These are phyloP conservation scores for Bipolaris victoriae DNA, from an alignment of 2,329 filamentous ascomycete species.

Conservation along the genomic window DNA sequence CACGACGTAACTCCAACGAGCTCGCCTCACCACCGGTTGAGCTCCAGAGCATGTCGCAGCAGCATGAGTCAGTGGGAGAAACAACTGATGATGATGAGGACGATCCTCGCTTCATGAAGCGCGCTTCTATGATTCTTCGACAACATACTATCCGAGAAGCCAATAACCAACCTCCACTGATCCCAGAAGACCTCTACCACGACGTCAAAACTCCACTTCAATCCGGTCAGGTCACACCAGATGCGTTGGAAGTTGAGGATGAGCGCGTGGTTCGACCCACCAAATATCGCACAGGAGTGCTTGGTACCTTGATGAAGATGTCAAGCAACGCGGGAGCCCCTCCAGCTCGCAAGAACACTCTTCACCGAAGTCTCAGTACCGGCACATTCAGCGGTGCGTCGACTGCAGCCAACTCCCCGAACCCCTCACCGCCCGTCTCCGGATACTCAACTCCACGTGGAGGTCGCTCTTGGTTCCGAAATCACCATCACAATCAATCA, in stretches of 20 bases:
- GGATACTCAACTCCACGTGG: conserved; percentile 51
- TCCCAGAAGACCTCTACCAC: conserved; percentile 42
- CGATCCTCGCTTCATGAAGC: conserved; percentile 45
- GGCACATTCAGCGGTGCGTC: conserved; percentile 42
- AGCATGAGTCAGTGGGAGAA: conserved; percentile 28
- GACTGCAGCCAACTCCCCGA: conserved; percentile 45
- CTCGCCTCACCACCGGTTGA: conserved; percentile 31
- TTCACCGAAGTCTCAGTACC: conserved; percentile 36
- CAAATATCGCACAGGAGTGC: conserved; percentile 74
- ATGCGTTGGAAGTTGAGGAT: conserved; percentile 59
- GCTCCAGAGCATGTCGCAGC: conserved; percentile 21
- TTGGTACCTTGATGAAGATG: conserved; percentile 71
- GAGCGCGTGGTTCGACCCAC: conserved; percentile 70
- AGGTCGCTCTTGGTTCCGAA: conserved; percentile 47
- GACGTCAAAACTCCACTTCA: conserved; percentile 30
- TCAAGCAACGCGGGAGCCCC: conserved; percentile 23
- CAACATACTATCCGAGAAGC: conserved; percentile 37
- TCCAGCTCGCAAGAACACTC: conserved; percentile 9
- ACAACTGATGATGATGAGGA: conserved; percentile 36
- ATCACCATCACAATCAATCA: conserved; percentile 45
- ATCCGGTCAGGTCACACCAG: conserved; percentile 58
- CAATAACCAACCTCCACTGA: conserved; percentile 19
- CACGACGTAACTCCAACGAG: conserved; percentile 46
- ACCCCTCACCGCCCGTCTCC: conserved; percentile 51
- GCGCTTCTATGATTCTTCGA: conserved; percentile 50